A percentile compares a stretch with the other conserved stretches of the same genome.
These are phyloP conservation scores for Taiozyma sp. DNA, from an alignment of 1,139 yeast genomes.

Conservation along the genomic window DNA sequence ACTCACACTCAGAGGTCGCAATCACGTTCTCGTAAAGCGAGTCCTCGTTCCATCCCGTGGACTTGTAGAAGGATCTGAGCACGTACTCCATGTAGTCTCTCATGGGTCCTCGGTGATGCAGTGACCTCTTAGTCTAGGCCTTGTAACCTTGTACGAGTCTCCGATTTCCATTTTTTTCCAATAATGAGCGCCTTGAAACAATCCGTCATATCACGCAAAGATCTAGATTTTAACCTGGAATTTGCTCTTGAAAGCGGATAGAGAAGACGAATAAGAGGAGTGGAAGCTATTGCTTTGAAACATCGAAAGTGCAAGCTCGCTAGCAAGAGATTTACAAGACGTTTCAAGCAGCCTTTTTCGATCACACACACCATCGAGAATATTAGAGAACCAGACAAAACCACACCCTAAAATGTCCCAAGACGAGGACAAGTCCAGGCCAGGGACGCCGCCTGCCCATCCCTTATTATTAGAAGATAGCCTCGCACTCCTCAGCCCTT, in stretches of 20 bases:
- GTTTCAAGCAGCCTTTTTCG: background rate
- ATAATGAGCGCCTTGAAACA: background rate
- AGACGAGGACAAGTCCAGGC: background rate
- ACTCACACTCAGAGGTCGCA: slow-evolving; percentile 55
- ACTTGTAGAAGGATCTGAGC: slow-evolving; percentile 59
- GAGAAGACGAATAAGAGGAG: background rate
- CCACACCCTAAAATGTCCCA: background rate
- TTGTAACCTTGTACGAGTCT: background rate
- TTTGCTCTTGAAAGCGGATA: background rate
- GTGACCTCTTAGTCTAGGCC: background rate
- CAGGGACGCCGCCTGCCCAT: background rate
- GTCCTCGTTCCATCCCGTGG: slow-evolving; percentile 76
- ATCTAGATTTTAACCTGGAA: background rate
- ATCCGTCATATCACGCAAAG: background rate
- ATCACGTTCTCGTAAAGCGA: slow-evolving; percentile 71
- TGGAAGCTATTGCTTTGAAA: background rate
- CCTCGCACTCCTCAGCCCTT: background rate
- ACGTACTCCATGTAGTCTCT: slow-evolving; percentile 82
- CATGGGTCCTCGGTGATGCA: slow-evolving; percentile 36
- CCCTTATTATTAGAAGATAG: background rate
- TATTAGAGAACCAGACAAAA: background rate
- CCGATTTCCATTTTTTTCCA: background rate
- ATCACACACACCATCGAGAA: background rate
- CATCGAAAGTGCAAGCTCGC: background rate
- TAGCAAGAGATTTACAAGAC: background rate